Evolutionary conservation across 805 yeast species (phyloP).

Genomic region (Candida boidinii): DNA sequence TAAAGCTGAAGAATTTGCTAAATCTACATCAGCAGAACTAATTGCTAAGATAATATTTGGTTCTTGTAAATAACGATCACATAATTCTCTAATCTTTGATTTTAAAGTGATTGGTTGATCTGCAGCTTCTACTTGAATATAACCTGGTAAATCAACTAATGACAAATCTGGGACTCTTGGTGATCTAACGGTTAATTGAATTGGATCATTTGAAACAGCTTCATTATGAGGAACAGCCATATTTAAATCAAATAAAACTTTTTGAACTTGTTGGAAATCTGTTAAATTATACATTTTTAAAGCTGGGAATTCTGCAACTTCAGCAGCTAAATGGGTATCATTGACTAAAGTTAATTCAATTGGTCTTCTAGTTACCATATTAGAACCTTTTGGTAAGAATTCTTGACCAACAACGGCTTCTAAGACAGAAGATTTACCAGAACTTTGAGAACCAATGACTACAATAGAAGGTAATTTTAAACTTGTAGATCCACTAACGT

Average conservation of each 20-base stretch:
- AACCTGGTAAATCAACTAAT: conserved; percentile 93
- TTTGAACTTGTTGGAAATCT: conserved; percentile 84
- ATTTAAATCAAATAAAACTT: conserved; percentile 78
- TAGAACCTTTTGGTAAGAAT: conserved; percentile 91
- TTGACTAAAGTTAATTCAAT: conserved; percentile 89
- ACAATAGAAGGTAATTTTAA: conserved; percentile 89
- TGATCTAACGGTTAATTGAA: conserved; percentile 83
- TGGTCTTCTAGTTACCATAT: conserved; percentile 98
- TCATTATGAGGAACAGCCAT: conserved; percentile 84
- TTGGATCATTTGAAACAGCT: conserved; percentile 89
- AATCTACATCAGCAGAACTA: conserved; percentile 95
- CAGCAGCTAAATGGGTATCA: conserved; percentile 70
- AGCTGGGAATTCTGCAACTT: conserved; percentile 90
- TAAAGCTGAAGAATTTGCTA: conserved; percentile 92
- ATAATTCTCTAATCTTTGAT: conserved; percentile 65
- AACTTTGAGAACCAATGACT: conserved; percentile 94
- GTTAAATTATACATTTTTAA: conserved; percentile 73
- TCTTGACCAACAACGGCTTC: conserved; percentile 98
- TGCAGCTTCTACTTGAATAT: conserved; percentile 92
- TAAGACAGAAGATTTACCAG: conserved; percentile 93
- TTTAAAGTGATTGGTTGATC: conserved; percentile 89
- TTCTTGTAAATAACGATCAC: conserved; percentile 77
- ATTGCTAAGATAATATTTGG: conserved; percentile 95
- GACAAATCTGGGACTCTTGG: conserved; percentile 90
- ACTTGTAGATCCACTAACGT: conserved; percentile 64